phyloP scores from a whole-genome alignment of 495 filamentous ascomycete genomes.

The Melanomma pulvis-pyrius region DNA sequence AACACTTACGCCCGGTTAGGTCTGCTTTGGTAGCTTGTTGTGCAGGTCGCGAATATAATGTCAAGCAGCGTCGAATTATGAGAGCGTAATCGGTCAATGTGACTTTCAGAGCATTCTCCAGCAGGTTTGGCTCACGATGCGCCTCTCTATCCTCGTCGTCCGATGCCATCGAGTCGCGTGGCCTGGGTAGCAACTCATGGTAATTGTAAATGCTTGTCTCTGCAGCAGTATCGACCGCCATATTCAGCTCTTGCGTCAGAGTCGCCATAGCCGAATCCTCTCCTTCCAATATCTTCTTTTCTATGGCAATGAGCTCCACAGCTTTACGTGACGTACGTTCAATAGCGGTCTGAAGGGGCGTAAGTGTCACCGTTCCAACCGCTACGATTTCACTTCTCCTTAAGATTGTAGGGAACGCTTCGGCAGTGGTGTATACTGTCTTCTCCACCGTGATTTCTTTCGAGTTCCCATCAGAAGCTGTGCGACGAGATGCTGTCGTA shows the following conservation, averaged over 20 bases:
- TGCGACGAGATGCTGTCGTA: constrained; percentile 68
- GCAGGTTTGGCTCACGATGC: constrained; percentile 58
- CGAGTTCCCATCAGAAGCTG: constrained; percentile 63
- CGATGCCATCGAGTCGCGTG: constrained; percentile 46
- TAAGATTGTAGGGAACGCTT: constrained; percentile 89
- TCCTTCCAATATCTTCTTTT: constrained; percentile 73
- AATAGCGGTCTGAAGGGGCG: constrained; percentile 81
- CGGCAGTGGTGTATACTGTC: constrained; percentile 78
- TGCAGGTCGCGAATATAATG: constrained; percentile 63
- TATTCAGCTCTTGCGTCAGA: constrained; percentile 71
- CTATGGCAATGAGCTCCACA: constrained; percentile 73
- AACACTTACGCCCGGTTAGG: constrained; percentile 48
- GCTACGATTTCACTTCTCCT: constrained; percentile 81
- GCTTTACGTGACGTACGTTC: constrained; percentile 93
- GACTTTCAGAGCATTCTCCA: constrained; percentile 82
- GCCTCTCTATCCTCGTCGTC: constrained; percentile 51
- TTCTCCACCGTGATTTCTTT: constrained; percentile 83
- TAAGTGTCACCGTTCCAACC: constrained; percentile 64
- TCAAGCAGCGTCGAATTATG: constrained; percentile 79
- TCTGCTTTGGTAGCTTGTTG: constrained; percentile 62
- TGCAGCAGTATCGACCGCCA: constrained; percentile 68
- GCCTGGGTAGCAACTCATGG: constrained; percentile 66
- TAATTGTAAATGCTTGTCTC: constrained; percentile 76
- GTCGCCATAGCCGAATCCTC: constrained; percentile 66
- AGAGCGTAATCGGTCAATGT: constrained; percentile 88